Evolutionary conservation across 768 basidiomycete genomes (phyloP), one percentile per base, ranked within the genome.

Genomic region (Pulveroboletus sp.): DNA sequence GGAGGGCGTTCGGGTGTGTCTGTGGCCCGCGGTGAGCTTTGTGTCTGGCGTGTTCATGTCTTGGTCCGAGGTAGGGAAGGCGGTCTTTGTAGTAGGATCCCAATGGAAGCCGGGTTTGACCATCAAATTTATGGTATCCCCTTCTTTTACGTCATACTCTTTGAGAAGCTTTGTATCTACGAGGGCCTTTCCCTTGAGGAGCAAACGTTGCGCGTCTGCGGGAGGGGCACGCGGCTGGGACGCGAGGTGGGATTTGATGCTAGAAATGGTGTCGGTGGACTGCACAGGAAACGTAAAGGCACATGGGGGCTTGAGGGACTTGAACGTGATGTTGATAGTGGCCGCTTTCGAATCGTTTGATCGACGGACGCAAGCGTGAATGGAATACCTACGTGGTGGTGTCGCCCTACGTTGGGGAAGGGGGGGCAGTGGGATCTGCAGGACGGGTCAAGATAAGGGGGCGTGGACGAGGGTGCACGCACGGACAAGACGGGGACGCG

Each of bases 121-220:
- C 75, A 93, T 85, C 38, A 99, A 74, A 67, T 86, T 95, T 59
- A 98, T 73, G 11, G 82, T 86, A 57, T 89, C 85, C 11, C 86
- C 88, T 63, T 85, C 80, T 60, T 83, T 80, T 61, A 94, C 76
- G 62, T 73, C 80, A 73, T 97, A 99, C 66, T 98, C 96, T 63
- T 87, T 86, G 34, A 98, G 72, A 10, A 99, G 80, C 64, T 94
- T 95, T 22, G 72, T 72, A 73, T 97, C 95, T 14, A 82, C 83
- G 55, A 98, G 79, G 0, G 87, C 93, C 68, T 99, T 99, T 49
- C 96, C 96, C 70, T 94, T 97, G 45, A 96, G 75, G 11, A 99
- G 74, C 14, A 97, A 79, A 4, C 96, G 76, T 68, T 96, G 94
- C 26, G 78, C 75, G 63, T 91, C 85, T 38, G 83, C 79, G 9